Evolutionary conservation across 2,329 filamentous ascomycete species (phyloP), one percentile per base, ranked within the genome.

Genomic region (Plectosphaerella plurivora): DNA sequence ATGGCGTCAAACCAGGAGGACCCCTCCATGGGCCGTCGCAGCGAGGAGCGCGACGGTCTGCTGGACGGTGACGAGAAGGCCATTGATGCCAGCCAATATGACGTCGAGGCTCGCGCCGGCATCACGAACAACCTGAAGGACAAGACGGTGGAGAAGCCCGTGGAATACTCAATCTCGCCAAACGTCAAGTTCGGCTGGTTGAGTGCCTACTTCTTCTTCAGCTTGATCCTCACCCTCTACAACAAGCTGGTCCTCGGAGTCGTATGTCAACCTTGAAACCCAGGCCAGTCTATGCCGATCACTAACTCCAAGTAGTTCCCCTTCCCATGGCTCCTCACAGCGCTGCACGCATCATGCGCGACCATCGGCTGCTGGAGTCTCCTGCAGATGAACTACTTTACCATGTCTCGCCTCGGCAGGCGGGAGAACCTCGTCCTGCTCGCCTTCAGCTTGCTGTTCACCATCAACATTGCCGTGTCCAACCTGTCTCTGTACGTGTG

Each of bases 381-480:
- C 61, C 69, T 81, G 59, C 69, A 75, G 53, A 63, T 72, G 52
- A 79, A 79, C 49, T 70, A 77, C 50, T 78, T 84, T 61, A 74
- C 73, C 59, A 68, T 81, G 50, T 78, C 79, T 11, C 72, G 73
- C 52, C 68, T 85, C 39, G 73, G 72, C 4, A 70, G 71, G 28
- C 74, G 72, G 28, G 80, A 84, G 62, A 76, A 82, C 63, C 63
- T 81, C 42, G 72, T 75, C n/a, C 72, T 84, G 41, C 66, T 82
- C 33, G 73, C 77, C 46, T 85, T 85, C 64, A 84, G 82, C 36
- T 71, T 77, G 41, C 73, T 85, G 8, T 85, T 83, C 66, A 84
- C 82, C 15, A 72, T 81, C 63, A 85, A 85, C 65, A 84, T 85
- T 58, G 82, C 82, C 53, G 77, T 83, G 45, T 83, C 79, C n/a